Evolutionary conservation across 768 basidiomycete genomes (phyloP), one percentile per base, ranked within the genome.

Genomic region (Lactifluus rugatus): DNA sequence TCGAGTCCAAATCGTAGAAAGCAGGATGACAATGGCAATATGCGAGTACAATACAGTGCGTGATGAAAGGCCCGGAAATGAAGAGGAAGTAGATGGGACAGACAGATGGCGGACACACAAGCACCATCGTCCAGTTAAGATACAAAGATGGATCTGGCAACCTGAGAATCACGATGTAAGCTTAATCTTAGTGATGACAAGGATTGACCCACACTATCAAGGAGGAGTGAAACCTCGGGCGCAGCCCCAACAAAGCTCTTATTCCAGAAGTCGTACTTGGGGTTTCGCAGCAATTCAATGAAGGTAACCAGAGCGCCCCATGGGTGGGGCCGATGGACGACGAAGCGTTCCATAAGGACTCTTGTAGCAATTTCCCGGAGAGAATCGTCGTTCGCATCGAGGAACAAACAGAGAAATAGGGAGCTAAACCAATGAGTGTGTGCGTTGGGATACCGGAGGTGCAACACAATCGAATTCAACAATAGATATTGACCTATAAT

Each of bases 361-460:
- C 87, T 88, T 52, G 93, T 88, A 75, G 88, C 79, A 62, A 91
- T 81, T 69, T 93, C 89, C 66, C 81, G 78, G 76, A 89, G 85
- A 45, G 79, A 80, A 56, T 88, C 87, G 60, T 83, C 82, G 66
- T 83, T 81, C 61, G 88, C 79, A 67, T 93, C 88, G 50, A 76
- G 67, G 75, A 97, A 98, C 45, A 95, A 81, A 69, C 93, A 82
- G 52, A 98, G 81, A 54, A 97, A 75, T 63, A 97, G 79, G 46
- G 85, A 88, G 70, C 87, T 90, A 79, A 95, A 98, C 93, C 94
- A 99, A 71, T 92, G 88, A 50, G 95, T 99, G 77, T 99, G 96
- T 10, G 94, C 90, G 67, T 94, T 96, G 32, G 96, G 95, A 78
- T 95, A 98, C 66, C 96, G 90, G 62, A 99, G 76, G 70, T 98